Evolutionary conservation across 345 rosid genomes (phyloP).

Genomic region (Anastatica hierochuntica): DNA sequence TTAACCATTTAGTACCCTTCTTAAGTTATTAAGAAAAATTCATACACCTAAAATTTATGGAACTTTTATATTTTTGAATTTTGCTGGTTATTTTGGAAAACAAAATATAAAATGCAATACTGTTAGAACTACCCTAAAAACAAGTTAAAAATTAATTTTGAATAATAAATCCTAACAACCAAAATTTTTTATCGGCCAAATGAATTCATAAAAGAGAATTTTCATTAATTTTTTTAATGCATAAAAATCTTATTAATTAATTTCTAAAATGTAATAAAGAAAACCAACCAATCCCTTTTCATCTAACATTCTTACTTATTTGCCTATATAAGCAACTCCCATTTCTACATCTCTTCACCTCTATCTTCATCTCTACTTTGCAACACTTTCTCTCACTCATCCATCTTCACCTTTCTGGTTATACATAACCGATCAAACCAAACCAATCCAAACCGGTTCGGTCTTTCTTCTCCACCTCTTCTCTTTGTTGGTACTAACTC

Average conservation of each 20-base stretch:
- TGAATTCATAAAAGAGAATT: not conserved
- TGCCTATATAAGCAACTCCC: conserved; percentile 16
- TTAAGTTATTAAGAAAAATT: not conserved
- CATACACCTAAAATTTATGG: not conserved
- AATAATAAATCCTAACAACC: not conserved
- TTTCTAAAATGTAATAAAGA: not conserved
- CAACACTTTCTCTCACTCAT: not conserved
- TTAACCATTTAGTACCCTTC: not conserved
- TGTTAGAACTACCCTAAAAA: too few species aligned
- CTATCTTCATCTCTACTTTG: conserved; percentile 4
- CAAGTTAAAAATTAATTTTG: not conserved
- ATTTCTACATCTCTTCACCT: conserved; percentile 1
- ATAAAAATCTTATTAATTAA: not conserved
- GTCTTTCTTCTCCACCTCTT: not conserved
- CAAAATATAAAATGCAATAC: too few species aligned
- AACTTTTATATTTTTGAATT: too few species aligned
- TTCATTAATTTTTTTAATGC: not conserved
- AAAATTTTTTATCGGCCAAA: not conserved
- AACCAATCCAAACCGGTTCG: not conserved
- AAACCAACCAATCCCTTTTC: conserved; percentile 4
- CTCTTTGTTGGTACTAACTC: not conserved
- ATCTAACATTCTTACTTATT: conserved; percentile 12
- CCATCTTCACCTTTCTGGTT: too few species aligned
- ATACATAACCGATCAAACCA: not conserved
- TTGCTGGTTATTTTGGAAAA: too few species aligned